Conservation (phyloP, 2,329 filamentous ascomycete genomes). For the Epichloe sylvatica region DNA sequence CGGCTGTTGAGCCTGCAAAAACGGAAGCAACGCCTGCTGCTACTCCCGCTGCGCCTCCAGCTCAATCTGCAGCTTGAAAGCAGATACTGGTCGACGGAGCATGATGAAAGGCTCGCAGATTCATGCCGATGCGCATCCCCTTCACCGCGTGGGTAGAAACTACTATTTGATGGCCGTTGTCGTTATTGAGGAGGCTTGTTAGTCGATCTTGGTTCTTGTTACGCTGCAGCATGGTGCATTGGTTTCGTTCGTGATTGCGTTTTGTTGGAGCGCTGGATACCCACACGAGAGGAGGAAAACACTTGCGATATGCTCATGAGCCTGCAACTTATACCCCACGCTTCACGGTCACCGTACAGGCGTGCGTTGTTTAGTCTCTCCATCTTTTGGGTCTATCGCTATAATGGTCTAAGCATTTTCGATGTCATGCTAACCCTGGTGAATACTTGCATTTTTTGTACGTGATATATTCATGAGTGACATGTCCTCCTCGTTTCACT, state of each 20-base stretch:
- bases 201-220: neutral
- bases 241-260: slow-evolving; percentile 9
- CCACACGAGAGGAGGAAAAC: slow-evolving; percentile 13
- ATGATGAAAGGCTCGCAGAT: neutral
- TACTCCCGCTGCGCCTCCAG: slow-evolving; percentile 1
- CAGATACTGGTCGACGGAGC: neutral
- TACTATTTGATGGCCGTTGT: slow-evolving; percentile 2
- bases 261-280: slow-evolving; percentile 18
- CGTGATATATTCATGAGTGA: neutral
- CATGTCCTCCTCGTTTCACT: neutral
- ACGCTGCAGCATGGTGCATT: slow-evolving; percentile 4
- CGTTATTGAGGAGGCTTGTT: neutral
- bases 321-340: slow-evolving; percentile 19
- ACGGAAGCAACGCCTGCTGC: slow-evolving; percentile 15
- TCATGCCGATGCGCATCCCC: neutral
- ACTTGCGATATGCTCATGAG: slow-evolving; percentile 12
- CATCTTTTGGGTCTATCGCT: slow-evolving; percentile 6
- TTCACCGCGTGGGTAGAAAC: neutral
- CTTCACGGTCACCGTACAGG: slow-evolving; percentile 3
- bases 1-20: slow-evolving; percentile 12
- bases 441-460: neutral
- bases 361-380: slow-evolving; percentile 5
- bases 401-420: slow-evolving; percentile 5
- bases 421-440: neutral
- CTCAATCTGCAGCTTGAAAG: neutral